A percentile compares a stretch with the other conserved stretches of the same genome.
Conservation (phyloP, 768 basidiomycete species). For the Mycena galericulata region DNA sequence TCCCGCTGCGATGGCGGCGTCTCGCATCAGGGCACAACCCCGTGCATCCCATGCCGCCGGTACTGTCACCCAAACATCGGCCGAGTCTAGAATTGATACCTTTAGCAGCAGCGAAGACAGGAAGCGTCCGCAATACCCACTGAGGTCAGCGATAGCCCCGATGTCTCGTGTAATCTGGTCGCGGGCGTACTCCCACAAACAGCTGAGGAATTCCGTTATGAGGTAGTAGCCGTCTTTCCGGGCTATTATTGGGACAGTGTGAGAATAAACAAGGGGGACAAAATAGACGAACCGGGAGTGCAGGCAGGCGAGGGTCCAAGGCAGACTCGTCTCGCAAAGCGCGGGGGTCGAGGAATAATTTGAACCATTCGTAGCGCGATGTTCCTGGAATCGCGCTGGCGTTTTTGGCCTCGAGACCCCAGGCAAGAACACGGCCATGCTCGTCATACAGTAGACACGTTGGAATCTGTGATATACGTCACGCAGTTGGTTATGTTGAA, state of each 20-base stretch:
- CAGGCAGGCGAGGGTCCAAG: conserved; percentile 83
- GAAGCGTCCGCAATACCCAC: conserved; percentile 53
- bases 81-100: conserved; percentile 28
- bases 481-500: conserved; percentile 25
- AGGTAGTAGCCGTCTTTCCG: conserved; percentile 81
- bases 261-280: neutral
- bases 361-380: conserved; percentile 65
- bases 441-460: conserved; percentile 89
- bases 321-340: conserved; percentile 78
- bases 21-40: conserved; percentile 22
- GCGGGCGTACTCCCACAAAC: conserved; percentile 89
- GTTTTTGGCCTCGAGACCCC: conserved; percentile 30
- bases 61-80: conserved; percentile 27
- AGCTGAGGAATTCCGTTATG: conserved; percentile 86
- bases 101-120: neutral
- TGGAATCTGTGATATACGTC: conserved; percentile 66
- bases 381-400: conserved; percentile 44
- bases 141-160: conserved; percentile 86
- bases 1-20: conserved; percentile 21
- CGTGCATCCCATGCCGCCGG: conserved; percentile 29
- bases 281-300: conserved; percentile 71
- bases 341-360: conserved; percentile 86
- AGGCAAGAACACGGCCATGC: conserved; percentile 56
- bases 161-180: conserved; percentile 90
- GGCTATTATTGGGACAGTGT: conserved; percentile 54